A percentile compares a stretch with the other conserved stretches of the same genome.
phyloP scores from a whole-genome alignment of 169 alveolate genomes.

The Sarcocystis neurona region DNA sequence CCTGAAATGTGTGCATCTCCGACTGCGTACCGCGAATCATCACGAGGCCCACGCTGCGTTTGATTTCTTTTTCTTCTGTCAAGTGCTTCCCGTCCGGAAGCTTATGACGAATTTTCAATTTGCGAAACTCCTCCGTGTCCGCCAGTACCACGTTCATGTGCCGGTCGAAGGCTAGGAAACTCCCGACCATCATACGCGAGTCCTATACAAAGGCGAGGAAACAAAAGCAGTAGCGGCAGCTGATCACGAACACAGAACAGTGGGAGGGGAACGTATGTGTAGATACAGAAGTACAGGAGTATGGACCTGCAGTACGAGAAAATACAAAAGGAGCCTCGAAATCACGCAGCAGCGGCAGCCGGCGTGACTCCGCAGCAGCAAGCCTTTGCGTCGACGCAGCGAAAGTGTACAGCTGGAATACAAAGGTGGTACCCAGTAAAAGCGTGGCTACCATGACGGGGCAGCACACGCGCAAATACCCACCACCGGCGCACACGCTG shows the following conservation, averaged over 20 bases:
- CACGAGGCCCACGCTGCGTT: slow-evolving; percentile 95
- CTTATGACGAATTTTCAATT: slow-evolving; percentile 74
- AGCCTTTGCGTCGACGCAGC: too few relatives aligned
- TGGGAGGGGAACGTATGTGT: not conserved
- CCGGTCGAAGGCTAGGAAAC: slow-evolving; percentile 97
- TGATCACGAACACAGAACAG: not conserved
- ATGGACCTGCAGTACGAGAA: too few relatives aligned
- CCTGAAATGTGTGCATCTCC: too few relatives aligned
- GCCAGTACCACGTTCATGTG: slow-evolving; percentile 97
- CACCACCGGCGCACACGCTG: too few relatives aligned
- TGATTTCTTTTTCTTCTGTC: slow-evolving; percentile 85
- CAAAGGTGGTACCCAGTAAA: too few relatives aligned
- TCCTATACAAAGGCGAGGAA: slow-evolving; percentile 74
- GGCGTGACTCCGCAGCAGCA: too few relatives aligned
- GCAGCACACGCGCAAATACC: too few relatives aligned
- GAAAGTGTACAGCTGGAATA: too few relatives aligned
- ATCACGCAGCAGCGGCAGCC: too few relatives aligned
- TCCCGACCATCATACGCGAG: slow-evolving; percentile 95
- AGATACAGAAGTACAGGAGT: not conserved
- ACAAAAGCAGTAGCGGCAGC: not conserved
- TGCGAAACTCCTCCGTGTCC: slow-evolving; percentile 97
- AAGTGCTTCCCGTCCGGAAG: slow-evolving; percentile 7
- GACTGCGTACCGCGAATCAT: slow-evolving; percentile 89
- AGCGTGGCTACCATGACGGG: too few relatives aligned
- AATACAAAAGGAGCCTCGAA: too few relatives aligned